Conservation (phyloP, 129 eudicot genomes). For the Flaveria bidentis region DNA sequence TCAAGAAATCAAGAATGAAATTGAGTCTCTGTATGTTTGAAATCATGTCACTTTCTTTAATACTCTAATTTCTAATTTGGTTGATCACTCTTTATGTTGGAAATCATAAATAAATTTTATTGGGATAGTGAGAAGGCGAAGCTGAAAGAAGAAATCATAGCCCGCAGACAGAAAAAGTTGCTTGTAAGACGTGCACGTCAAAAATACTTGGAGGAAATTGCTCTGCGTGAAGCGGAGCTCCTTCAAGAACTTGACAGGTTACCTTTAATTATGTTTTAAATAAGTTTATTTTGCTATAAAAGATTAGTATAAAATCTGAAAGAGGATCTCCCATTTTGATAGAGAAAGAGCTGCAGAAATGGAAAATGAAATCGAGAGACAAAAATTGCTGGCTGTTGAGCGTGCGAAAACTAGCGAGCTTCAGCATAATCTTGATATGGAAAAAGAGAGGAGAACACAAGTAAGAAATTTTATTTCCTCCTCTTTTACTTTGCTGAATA, state of each 20-base stretch:
- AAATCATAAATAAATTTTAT: slow-evolving; percentile 1
- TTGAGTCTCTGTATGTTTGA: slow-evolving; percentile 65
- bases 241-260: slow-evolving; percentile 95
- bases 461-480: slow-evolving; percentile 37
- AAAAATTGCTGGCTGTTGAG: slow-evolving; percentile 72
- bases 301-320: neutral
- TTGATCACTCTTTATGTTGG: neutral
- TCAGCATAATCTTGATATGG: slow-evolving; percentile 82
- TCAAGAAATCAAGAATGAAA: slow-evolving; percentile 71
- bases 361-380: slow-evolving; percentile 89
- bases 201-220: slow-evolving; percentile 74
- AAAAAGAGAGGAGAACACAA: slow-evolving; percentile 92
- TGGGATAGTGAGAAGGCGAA: slow-evolving; percentile 67
- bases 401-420: slow-evolving; percentile 91
- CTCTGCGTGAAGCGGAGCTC: slow-evolving; percentile 79
- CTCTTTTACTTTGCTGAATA: neutral
- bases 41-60: slow-evolving; percentile 7
- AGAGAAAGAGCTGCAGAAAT: slow-evolving; percentile 80
- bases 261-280: slow-evolving; percentile 2
- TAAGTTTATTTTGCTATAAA: neutral
- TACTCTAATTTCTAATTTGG: slow-evolving; percentile 3
- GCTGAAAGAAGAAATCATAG: slow-evolving; percentile 73
- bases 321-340: slow-evolving; percentile 16
- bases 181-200: slow-evolving; percentile 67
- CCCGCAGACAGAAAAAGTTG: slow-evolving; percentile 83